Evolutionary conservation across 1,139 yeast species (phyloP).

Genomic region (Suhomyces maxii): DNA sequence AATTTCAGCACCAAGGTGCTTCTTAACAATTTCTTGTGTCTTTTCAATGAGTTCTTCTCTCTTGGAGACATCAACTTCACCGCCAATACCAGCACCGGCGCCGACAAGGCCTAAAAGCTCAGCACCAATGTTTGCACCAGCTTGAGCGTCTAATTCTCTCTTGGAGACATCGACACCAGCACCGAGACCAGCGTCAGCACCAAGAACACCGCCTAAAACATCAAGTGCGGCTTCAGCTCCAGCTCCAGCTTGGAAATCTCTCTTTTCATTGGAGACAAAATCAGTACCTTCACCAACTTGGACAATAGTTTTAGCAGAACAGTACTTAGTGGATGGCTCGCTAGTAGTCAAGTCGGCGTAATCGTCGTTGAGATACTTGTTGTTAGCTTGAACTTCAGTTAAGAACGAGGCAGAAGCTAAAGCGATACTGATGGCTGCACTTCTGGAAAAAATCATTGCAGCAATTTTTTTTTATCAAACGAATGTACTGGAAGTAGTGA

Average conservation of each 20-base stretch:
- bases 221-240: constrained; percentile 11
- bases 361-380: constrained; percentile 13
- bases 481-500: constrained; percentile 4
- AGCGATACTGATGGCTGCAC: constrained; percentile 13
- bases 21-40: not conserved
- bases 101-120: constrained; percentile 4
- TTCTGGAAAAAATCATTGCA: constrained; percentile 15
- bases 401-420: constrained; percentile 11
- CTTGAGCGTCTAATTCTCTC: constrained; percentile 20
- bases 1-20: constrained; percentile 11
- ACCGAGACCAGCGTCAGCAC: constrained; percentile 12
- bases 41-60: constrained; percentile 5
- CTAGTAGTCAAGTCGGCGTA: constrained; percentile 15
- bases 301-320: constrained; percentile 11
- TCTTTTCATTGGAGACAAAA: constrained; percentile 1
- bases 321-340: constrained; percentile 14
- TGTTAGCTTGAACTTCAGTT: constrained; percentile 11
- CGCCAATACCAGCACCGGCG: constrained; percentile 14
- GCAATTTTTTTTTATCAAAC: not conserved
- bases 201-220: constrained; percentile 9
- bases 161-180: constrained; percentile 17
- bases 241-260: constrained; percentile 10
- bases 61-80: constrained; percentile 16
- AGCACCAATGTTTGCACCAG: constrained; percentile 4
- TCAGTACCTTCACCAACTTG: constrained; percentile 12